Base-by-base conservation (phyloP, 176 grass and related monocot genomes). In the Hyparrhenia diplandra region DNA sequence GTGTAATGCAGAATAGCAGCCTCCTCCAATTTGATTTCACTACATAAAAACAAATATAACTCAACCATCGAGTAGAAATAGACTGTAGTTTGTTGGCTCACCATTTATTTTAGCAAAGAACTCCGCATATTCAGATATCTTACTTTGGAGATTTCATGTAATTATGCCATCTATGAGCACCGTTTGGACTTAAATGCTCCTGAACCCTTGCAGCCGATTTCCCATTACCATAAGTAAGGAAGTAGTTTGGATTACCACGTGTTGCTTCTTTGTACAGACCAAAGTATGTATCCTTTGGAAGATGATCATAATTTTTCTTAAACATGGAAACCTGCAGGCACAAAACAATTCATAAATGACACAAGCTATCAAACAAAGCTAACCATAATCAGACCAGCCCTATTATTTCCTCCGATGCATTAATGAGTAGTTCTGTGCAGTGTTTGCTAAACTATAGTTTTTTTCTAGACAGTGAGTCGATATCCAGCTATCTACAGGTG, bases 271-370 rank as follows among this genome's bases (percentile, higher is more conserved):
- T 98, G 82, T 98, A 98, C n/a, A 98, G 85, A 3, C 95, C 95
- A 73, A 98, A 98, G 84, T 98, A 98, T 68, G 95, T 98, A 81
- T 98, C 95, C 86, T 98, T 98, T 31, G 95, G 95, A 34, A 98
- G 92, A 90, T 98, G 95, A 72, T 98, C 95, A 81, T 98, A 98
- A 82, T 98, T 98, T 39, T 98, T 98, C 84, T 98, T 98, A 88
- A 98, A 98, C 95, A 95, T 98, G 18, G 95, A 98, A 63, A 98
- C 92, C 95, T 98, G 40, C 62, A 73, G 13, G 62, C 58, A 65
- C 27, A 72, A 82, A 72, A 58, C 3, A 58, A 24, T 4, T 58
- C 10, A n/a, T 10, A 58, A 58, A 58, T 11, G 55, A 24, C 11
- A n/a, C n/a, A 24, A 58, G 18, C 36, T 77, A 42, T 41, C 31